A percentile compares a stretch with the other conserved stretches of the same genome.
Conservation (phyloP, 495 filamentous ascomycete genomes). For the Podospora didyma region DNA sequence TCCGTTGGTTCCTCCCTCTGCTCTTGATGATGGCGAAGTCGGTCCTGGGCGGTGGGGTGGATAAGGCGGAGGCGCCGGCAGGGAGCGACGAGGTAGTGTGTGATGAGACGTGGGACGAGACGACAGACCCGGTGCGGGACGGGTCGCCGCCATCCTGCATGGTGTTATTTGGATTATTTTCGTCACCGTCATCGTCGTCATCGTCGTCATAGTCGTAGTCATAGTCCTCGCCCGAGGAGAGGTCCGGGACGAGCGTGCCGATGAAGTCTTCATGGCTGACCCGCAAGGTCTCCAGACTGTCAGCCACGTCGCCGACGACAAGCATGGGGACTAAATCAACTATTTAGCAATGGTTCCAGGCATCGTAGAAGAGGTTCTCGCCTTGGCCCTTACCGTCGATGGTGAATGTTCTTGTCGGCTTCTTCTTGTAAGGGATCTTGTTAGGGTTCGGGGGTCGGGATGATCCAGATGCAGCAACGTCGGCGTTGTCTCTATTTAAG, state of each 20-base stretch:
- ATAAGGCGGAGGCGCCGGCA: slow-evolving; percentile 29
- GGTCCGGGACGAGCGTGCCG: slow-evolving; percentile 25
- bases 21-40: not conserved
- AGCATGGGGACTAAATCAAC: slow-evolving; percentile 43
- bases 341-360: too few species aligned
- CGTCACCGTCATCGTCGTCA: not conserved
- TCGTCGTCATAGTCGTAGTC: slow-evolving; percentile 7
- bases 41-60: slow-evolving; percentile 25
- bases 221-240: slow-evolving; percentile 12
- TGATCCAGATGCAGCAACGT: not conserved
- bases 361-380: too few species aligned
- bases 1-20: not conserved
- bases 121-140: slow-evolving; percentile 1
- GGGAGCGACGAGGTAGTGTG: slow-evolving; percentile 26
- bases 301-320: slow-evolving; percentile 24
- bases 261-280: slow-evolving; percentile 34
- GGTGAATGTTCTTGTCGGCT: too few species aligned
- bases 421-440: slow-evolving; percentile 40
- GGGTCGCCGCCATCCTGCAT: too few species aligned
- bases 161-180: too few species aligned
- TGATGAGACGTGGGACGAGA: slow-evolving; percentile 22
- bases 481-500: not conserved
- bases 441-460: not conserved
- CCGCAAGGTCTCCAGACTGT: slow-evolving; percentile 33
- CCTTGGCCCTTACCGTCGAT: too few species aligned